A percentile compares a stretch with the other conserved stretches of the same genome.
Conservation (phyloP, 2,329 filamentous ascomycete species). For the Alternaria alternata region DNA sequence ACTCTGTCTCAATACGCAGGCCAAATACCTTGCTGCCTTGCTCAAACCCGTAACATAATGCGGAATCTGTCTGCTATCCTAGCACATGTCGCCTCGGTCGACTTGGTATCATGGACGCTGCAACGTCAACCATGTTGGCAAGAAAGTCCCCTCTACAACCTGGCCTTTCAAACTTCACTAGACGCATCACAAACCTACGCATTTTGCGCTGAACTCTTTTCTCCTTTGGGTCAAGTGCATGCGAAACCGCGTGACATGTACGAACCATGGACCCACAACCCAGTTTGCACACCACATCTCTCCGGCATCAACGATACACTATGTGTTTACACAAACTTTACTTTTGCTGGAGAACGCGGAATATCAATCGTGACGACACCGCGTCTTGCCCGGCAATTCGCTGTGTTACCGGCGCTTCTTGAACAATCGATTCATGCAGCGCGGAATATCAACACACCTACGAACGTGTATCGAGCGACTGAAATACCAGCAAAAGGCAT, state of each 20-base stretch:
- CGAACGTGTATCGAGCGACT: slow-evolving; percentile 28
- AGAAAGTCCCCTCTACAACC: slow-evolving; percentile 24
- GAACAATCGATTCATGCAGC: slow-evolving; percentile 15
- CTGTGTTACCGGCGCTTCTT: slow-evolving; percentile 35
- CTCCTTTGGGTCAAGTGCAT: fast-evolving
- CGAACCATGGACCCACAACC: slow-evolving; percentile 37
- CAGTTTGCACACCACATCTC: slow-evolving; percentile 37
- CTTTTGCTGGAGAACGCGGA: slow-evolving; percentile 40
- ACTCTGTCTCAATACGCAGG: background rate
- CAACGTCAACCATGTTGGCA: slow-evolving; percentile 37
- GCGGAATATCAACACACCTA: slow-evolving; percentile 30
- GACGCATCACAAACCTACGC: slow-evolving; percentile 18
- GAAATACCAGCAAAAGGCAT: slow-evolving; percentile 41
- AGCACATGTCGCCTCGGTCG: background rate
- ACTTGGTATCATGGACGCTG: slow-evolving; percentile 8
- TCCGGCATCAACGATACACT: slow-evolving; percentile 33
- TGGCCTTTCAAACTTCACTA: slow-evolving; percentile 22
- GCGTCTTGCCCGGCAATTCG: slow-evolving; percentile 31
- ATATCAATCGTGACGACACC: slow-evolving; percentile 49
- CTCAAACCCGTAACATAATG: background rate
- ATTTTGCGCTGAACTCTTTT: background rate
- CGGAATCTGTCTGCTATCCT: background rate
- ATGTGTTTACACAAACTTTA: slow-evolving; percentile 42
- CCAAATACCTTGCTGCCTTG: background rate
- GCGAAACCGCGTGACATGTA: background rate